Evolutionary conservation across 2,329 filamentous ascomycete genomes (phyloP), one percentile per base, ranked within the genome.

Genomic region (Diaporthe sp.): DNA sequence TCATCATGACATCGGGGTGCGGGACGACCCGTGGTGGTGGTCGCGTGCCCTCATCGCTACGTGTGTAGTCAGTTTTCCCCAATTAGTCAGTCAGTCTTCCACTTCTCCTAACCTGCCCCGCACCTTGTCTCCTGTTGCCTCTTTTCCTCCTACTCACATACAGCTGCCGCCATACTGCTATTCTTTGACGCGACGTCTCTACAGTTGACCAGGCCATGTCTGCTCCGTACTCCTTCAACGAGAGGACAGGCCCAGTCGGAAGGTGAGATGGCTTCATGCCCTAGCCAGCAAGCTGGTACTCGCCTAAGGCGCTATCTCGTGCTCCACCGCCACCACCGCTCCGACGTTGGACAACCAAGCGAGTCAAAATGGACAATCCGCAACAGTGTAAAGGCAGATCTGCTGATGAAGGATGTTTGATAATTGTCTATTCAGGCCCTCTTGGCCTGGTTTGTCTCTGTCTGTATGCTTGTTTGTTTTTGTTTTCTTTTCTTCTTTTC

Each of bases 391-490:
- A 15, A 17, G 61, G 6, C 33, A 67, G 61, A 45, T 25, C 47
- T 68, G 64, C 33, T 54, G 33, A 35, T n/a, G 22, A 54, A 22
- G n/a, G 4, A 68, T 68, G 47, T 35, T 68, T 54, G 64, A 54
- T 54, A 54, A 68, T 68, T 28, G 25, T 54, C 64, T 68, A 68
- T 38, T 68, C 47, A 38, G 64, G 47, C 64, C 30, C 33, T 54
- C 22, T 33, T 28, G 64, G 33, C 47, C 33, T 19, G 33, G 52
- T 15, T 30, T 17, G 60, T 64, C n/a, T 61, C 38, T 61, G 25
- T 67, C 47, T 68, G 64, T 66, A 17, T 66, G 40, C 10, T 33
- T 15, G 12, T 38, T 30, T 68, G 22, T 38, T 3, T 40, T 40
- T 28, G 40, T 22, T 22, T 40, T 25, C 5, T 22, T 40, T 28